phyloP scores from a whole-genome alignment of 140 eudicot species.

The Ambrosia hybrid region DNA sequence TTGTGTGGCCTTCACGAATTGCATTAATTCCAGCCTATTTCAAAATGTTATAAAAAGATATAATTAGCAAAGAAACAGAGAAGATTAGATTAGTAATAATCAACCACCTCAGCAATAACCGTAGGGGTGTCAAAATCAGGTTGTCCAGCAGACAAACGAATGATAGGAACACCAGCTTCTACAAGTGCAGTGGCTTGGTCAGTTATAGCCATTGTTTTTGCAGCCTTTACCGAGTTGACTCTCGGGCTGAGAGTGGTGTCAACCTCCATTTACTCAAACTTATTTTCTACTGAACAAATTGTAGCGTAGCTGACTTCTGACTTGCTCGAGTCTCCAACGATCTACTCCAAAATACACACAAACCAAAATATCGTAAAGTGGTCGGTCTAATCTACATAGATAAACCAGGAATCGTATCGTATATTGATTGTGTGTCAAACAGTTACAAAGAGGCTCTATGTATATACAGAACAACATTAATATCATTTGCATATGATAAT shows the following conservation, averaged over 20 bases:
- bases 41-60: not conserved
- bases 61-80: not conserved
- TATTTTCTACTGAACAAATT: slow-evolving; percentile 44
- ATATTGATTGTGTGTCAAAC: too few species aligned
- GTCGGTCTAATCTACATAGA: not conserved
- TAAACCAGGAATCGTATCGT: too few species aligned
- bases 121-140: slow-evolving; percentile 92
- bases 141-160: slow-evolving; percentile 84
- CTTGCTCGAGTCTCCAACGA: slow-evolving; percentile 38
- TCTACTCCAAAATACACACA: slow-evolving; percentile 31
- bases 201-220: slow-evolving; percentile 82
- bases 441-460: too few species aligned
- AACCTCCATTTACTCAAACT: slow-evolving; percentile 53
- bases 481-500: too few species aligned
- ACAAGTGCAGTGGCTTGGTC: slow-evolving; percentile 86
- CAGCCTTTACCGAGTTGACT: slow-evolving; percentile 83
- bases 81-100: not conserved
- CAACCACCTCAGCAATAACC: slow-evolving; percentile 64
- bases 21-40: slow-evolving; percentile 82
- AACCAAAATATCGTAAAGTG: slow-evolving; percentile 7
- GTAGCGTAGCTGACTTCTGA: slow-evolving; percentile 7
- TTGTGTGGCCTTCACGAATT: slow-evolving; percentile 81
- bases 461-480: too few species aligned
- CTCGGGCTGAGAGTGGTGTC: slow-evolving; percentile 83
- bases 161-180: slow-evolving; percentile 95